Evolutionary conservation across 257 asterid species (phyloP).

Genomic region (Linderniella brevidens): DNA sequence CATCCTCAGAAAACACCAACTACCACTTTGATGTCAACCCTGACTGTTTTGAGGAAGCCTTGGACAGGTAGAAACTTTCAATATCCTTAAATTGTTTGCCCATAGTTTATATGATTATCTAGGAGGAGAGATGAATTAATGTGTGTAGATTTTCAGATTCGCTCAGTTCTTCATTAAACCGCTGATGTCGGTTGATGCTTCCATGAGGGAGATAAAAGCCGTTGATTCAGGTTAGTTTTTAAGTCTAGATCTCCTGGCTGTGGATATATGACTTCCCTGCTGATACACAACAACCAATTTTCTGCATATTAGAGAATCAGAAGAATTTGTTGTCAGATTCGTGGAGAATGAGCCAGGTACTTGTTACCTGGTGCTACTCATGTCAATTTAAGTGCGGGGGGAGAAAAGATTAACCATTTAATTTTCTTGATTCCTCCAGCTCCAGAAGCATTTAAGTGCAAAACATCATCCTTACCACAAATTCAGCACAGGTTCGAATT

Average conservation of each 20-base stretch:
- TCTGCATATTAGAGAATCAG: conserved; percentile 74
- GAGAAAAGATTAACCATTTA: background rate
- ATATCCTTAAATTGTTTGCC: conserved; percentile 2
- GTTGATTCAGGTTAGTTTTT: conserved; percentile 77
- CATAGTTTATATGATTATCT: conserved; percentile 1
- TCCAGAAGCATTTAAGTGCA: conserved; percentile 73
- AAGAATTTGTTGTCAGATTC: conserved; percentile 78
- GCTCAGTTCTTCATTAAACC: conserved; percentile 92
- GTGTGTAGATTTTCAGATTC: conserved; percentile 33
- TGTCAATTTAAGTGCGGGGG: background rate
- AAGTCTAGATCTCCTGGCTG: conserved; percentile 5
- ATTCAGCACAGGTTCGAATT: conserved; percentile 75
- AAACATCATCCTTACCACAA: conserved; percentile 82
- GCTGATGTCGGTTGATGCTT: conserved; percentile 93
- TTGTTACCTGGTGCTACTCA: conserved; percentile 1
- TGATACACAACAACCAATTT: conserved; percentile 5
- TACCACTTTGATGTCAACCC: conserved; percentile 80
- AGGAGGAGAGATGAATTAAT: conserved; percentile 3
- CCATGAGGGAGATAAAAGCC: conserved; percentile 88
- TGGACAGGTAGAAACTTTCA: conserved; percentile 54
- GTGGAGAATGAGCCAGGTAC: conserved; percentile 98
- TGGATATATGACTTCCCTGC: conserved; percentile 14
- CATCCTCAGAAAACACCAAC: conserved; percentile 74
- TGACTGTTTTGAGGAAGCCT: conserved; percentile 75
- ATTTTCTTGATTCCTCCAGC: conserved; percentile 20